Evolutionary conservation across 306 rosid genomes (phyloP).

Genomic region (barrel medic (Medicago truncatula)): DNA sequence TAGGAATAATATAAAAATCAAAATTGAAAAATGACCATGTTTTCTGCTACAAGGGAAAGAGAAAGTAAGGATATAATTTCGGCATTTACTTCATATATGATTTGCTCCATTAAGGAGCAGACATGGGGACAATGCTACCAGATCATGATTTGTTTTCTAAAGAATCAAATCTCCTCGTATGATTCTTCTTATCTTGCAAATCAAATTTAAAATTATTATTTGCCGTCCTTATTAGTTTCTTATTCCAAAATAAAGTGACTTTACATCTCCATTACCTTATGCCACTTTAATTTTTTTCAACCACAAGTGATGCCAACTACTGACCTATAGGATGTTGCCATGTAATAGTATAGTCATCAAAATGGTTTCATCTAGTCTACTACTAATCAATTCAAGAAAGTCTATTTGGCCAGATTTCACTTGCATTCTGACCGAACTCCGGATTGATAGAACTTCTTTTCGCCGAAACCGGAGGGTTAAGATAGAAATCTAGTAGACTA

Average conservation of each 20-base stretch:
- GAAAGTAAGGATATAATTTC: conserved; percentile 10
- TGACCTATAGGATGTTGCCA: conserved; percentile 5
- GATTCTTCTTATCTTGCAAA: conserved; percentile 43
- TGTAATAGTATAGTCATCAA: background rate
- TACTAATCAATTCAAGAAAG: background rate
- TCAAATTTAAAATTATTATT: conserved; percentile 14
- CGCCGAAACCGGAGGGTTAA: background rate
- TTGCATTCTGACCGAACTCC: background rate
- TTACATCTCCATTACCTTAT: conserved; percentile 40
- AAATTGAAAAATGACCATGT: background rate
- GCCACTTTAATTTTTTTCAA: background rate
- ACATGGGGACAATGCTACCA: conserved; percentile 45
- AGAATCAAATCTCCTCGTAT: conserved; percentile 62
- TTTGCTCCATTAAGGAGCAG: conserved; percentile 38
- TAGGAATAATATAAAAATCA: conserved; percentile 30
- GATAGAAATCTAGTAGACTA: background rate
- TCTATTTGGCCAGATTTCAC: background rate
- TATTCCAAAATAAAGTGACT: conserved; percentile 36
- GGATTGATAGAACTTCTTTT: background rate
- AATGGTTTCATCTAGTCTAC: background rate
- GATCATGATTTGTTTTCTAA: conserved; percentile 47
- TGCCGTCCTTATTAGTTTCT: conserved; percentile 44
- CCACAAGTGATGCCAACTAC: conserved; percentile 18
- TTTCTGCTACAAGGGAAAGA: conserved; percentile 28
- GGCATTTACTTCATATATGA: conserved; percentile 27